Percentiles rank a stretch among this genome's conserved stretches.
Conservation (phyloP, 345 rosid species). For the Melaleuca quinquenervia region DNA sequence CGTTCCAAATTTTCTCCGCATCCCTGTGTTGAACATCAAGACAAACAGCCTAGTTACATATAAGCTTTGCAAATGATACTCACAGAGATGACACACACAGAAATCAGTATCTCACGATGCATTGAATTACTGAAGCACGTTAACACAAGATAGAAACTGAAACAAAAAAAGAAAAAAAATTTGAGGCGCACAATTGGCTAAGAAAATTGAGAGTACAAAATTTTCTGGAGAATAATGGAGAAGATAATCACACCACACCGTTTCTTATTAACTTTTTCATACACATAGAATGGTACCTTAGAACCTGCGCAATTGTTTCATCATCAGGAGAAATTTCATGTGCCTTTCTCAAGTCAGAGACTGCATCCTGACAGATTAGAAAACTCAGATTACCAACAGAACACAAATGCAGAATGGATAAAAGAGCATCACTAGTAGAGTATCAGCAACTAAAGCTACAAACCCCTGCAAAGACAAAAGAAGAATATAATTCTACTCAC, state of each 20-base stretch:
- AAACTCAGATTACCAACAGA: neutral
- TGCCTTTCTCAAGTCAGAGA: slow-evolving; percentile 70
- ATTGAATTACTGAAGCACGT: neutral
- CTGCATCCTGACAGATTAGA: slow-evolving; percentile 50
- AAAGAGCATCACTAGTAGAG: neutral
- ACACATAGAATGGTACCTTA: slow-evolving; percentile 42
- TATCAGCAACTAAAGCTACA: neutral
- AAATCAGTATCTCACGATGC: neutral
- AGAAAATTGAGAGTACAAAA: neutral
- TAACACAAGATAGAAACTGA: neutral
- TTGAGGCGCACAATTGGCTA: neutral
- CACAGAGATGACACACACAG: neutral
- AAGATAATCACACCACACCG: neutral
- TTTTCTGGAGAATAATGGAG: neutral
- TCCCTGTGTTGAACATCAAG: slow-evolving; percentile 26
- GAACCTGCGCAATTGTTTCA: slow-evolving; percentile 67
- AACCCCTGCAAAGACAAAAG: neutral
- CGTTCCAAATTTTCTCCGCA: slow-evolving; percentile 36
- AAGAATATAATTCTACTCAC: slow-evolving; percentile 31
- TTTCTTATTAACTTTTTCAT: neutral
- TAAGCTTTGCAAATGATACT: neutral
- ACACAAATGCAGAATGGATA: neutral
- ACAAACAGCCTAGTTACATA: neutral
- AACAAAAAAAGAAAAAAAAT: neutral
- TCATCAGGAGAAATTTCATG: slow-evolving; percentile 78